Conservation (phyloP, 164 flowering plant species). For the Euptelea pleiosperma region DNA sequence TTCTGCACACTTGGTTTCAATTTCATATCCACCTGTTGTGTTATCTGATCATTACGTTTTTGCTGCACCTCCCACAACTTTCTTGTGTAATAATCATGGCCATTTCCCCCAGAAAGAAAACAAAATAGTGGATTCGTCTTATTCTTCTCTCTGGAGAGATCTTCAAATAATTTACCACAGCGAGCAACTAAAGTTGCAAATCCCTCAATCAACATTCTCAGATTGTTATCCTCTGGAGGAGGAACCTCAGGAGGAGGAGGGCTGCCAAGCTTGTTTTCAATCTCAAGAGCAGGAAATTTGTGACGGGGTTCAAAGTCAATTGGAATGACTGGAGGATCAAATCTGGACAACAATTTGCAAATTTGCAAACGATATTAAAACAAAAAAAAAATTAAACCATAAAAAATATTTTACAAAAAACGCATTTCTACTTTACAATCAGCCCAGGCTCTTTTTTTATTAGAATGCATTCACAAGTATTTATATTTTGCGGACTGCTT, state of each 20-base stretch:
- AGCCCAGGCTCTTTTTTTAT: neutral
- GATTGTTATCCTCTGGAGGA: slow-evolving; percentile 74
- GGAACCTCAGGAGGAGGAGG: slow-evolving; percentile 74
- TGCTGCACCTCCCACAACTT: slow-evolving; percentile 88
- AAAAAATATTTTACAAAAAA: neutral
- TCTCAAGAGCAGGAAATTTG: slow-evolving; percentile 56
- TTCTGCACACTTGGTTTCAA: slow-evolving; percentile 35
- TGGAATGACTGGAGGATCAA: slow-evolving; percentile 79
- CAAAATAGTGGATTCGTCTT: slow-evolving; percentile 69
- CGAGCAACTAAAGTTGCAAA: slow-evolving; percentile 84
- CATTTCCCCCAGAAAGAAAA: slow-evolving; percentile 80
- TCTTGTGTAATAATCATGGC: slow-evolving; percentile 72
- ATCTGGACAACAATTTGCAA: slow-evolving; percentile 44
- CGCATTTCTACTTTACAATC: neutral
- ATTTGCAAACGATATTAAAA: neutral
- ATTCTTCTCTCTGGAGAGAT: slow-evolving; percentile 83
- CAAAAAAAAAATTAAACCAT: neutral
- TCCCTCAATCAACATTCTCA: slow-evolving; percentile 79
- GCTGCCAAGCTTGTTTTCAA: slow-evolving; percentile 26
- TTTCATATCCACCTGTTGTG: slow-evolving; percentile 38
- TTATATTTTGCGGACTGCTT: no score
- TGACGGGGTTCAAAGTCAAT: slow-evolving; percentile 70
- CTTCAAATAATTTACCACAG: slow-evolving; percentile 90
- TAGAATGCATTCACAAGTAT: no score
- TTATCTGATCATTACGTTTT: slow-evolving; percentile 45